Evolutionary conservation across 2,329 filamentous ascomycete species (phyloP).

Genomic region (Uncinocarpus reesii): DNA sequence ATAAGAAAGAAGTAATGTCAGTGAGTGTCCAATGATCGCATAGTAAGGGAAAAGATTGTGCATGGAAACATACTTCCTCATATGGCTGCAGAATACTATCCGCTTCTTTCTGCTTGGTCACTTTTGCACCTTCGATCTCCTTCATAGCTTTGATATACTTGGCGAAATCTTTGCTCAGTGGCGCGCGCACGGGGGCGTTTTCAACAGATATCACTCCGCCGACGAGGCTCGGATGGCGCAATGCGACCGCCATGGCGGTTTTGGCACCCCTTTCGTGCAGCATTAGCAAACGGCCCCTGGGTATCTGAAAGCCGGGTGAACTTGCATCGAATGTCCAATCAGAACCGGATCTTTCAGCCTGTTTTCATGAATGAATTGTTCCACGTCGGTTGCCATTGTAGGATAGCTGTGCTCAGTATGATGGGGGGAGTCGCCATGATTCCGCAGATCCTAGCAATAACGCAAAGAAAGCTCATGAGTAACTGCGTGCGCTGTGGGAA

Average conservation of each 20-base stretch:
- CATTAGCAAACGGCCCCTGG: background rate
- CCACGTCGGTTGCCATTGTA: conserved; percentile 71
- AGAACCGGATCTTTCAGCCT: conserved; percentile 54
- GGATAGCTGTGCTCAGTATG: conserved; percentile 60
- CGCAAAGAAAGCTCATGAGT: background rate
- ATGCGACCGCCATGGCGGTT: conserved; percentile 70
- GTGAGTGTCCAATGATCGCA: background rate
- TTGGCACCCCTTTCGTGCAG: conserved; percentile 63
- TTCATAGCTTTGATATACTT: conserved; percentile 57
- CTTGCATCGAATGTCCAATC: conserved; percentile 80
- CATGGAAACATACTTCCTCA: conserved; percentile 47
- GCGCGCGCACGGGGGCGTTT: conserved; percentile 73
- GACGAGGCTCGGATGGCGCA: conserved; percentile 55
- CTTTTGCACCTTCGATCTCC: conserved; percentile 58
- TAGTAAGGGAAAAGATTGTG: background rate
- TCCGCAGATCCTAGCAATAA: conserved; percentile 61
- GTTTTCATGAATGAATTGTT: conserved; percentile 60
- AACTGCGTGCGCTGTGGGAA: conserved; percentile 4
- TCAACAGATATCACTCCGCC: conserved; percentile 67
- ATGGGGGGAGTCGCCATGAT: conserved; percentile 84
- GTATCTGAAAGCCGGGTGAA: background rate
- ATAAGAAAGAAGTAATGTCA: background rate
- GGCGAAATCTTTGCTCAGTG: conserved; percentile 58
- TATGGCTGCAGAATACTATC: conserved; percentile 67
- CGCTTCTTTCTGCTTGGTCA: conserved; percentile 64